Evolutionary conservation across 352 stramenopile species (phyloP).

Genomic region (Phytopythium boreale): DNA sequence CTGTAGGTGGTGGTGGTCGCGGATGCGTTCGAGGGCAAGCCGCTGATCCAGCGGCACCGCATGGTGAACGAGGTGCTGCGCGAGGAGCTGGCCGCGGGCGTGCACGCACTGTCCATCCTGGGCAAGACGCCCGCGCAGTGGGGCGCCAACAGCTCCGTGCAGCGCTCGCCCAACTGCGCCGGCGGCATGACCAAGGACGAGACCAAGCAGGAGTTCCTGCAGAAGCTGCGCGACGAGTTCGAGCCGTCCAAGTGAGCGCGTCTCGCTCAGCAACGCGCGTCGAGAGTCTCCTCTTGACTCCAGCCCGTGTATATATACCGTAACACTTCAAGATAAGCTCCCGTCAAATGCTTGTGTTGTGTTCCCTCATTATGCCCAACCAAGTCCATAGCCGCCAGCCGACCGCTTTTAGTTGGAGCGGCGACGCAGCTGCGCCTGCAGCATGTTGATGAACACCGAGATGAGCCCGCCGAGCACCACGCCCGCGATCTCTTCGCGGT

Average conservation of each 20-base stretch:
- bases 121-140: constrained; percentile 94
- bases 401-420: constrained; percentile 11
- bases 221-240: constrained; percentile 23
- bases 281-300: too few relatives aligned
- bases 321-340: not conserved
- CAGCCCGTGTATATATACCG: not conserved
- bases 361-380: not conserved
- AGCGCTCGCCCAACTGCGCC: constrained; percentile 66
- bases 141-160: constrained; percentile 47
- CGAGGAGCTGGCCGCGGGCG: constrained; percentile 79
- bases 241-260: constrained; percentile 6
- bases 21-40: constrained; percentile 86
- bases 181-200: constrained; percentile 72
- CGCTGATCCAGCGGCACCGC: constrained; percentile 88
- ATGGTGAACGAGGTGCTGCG: constrained; percentile 89
- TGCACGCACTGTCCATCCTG: constrained; percentile 95
- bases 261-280: not conserved
- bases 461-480: constrained; percentile 67
- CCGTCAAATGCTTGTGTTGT: not conserved
- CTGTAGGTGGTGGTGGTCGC: constrained; percentile 89
- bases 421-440: constrained; percentile 56
- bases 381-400: not conserved
- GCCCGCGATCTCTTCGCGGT: constrained; percentile 74
- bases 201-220: constrained; percentile 64
- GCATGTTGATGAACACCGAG: constrained; percentile 69